A percentile compares a stretch with the other conserved stretches of the same genome.
These are phyloP conservation scores for Camellia granthamiana DNA, from an alignment of 148 eudicot species.

Conservation along the genomic window DNA sequence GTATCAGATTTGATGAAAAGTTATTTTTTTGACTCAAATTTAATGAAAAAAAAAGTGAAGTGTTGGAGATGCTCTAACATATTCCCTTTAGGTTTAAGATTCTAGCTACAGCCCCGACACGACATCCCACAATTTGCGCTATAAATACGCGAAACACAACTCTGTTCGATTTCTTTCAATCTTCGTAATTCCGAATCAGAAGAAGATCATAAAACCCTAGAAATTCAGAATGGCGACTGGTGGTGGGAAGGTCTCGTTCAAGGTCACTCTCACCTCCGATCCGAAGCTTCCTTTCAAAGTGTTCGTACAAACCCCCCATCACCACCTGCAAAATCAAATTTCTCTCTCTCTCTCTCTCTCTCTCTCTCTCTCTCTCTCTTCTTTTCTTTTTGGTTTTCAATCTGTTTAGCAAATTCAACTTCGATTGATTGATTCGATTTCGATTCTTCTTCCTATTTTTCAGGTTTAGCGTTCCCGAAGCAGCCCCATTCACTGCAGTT, in stretches of 20 bases:
- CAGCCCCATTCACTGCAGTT: conserved; percentile 93
- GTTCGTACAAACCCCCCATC: conserved; percentile 29
- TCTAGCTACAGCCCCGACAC: too few relatives aligned
- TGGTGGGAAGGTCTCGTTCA: conserved; percentile 96
- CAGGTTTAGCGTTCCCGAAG: conserved; percentile 96
- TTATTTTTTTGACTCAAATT: too few relatives aligned
- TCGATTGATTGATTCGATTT: neutral
- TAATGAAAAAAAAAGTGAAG: too few relatives aligned
- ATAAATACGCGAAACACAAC: too few relatives aligned
- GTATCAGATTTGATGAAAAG: too few relatives aligned
- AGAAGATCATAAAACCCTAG: too few relatives aligned
- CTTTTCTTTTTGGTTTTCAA: neutral
- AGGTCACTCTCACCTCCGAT: conserved; percentile 89
- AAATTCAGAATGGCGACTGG: conserved; percentile 43
- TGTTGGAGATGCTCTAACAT: too few relatives aligned
- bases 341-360: too few relatives aligned
- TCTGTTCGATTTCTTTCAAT: too few relatives aligned
- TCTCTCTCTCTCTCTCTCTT: neutral
- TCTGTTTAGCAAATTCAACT: neutral
- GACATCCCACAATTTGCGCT: too few relatives aligned
- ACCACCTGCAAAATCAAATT: neutral
- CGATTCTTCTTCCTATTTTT: neutral
- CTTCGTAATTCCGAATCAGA: neutral
- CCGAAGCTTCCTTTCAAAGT: conserved; percentile 97
- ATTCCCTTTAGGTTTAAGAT: too few relatives aligned